phyloP scores from a whole-genome alignment of 2,329 filamentous ascomycete genomes.

The Thermothelomyces thermophilus region DNA sequence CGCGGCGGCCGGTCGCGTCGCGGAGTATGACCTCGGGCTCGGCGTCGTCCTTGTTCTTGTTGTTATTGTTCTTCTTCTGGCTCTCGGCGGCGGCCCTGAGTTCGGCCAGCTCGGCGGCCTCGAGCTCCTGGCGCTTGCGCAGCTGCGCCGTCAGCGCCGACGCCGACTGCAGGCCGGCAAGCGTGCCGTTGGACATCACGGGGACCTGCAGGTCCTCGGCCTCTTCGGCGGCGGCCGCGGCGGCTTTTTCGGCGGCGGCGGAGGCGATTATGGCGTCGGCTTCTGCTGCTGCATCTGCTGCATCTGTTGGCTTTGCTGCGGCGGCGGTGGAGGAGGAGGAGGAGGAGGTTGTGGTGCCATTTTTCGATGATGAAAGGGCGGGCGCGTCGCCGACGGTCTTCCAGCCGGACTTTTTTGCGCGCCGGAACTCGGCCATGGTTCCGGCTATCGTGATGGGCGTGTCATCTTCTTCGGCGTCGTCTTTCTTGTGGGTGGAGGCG shows the following conservation, averaged over 20 bases:
- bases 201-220: conserved; percentile 20
- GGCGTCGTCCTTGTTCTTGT: not conserved
- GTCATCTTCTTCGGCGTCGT: conserved; percentile 47
- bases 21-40: conserved; percentile 69
- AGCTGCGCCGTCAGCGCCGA: conserved; percentile 67
- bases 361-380: conserved; percentile 26
- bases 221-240: conserved; percentile 42
- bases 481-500: conserved; percentile 38
- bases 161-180: conserved; percentile 80
- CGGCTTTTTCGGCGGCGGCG: conserved; percentile 60
- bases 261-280: conserved; percentile 74
- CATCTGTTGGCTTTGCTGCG: conserved; percentile 21
- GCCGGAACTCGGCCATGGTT: conserved; percentile 58
- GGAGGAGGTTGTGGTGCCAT: conserved; percentile 11
- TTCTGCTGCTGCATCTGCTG: conserved; percentile 45
- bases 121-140: conserved; percentile 44
- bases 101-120: conserved; percentile 29
- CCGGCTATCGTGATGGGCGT: conserved; percentile 43
- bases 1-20: conserved; percentile 88
- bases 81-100: conserved; percentile 2
- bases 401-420: conserved; percentile 74
- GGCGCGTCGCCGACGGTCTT: conserved; percentile 54
- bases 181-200: conserved; percentile 80
- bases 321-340: too few relatives aligned
- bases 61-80: conserved; percentile 20